A percentile compares a stretch with the other conserved stretches of the same genome.
These are phyloP conservation scores for Kodamaea neixiangensis DNA, from an alignment of 805 yeast species.

Conservation along the genomic window DNA sequence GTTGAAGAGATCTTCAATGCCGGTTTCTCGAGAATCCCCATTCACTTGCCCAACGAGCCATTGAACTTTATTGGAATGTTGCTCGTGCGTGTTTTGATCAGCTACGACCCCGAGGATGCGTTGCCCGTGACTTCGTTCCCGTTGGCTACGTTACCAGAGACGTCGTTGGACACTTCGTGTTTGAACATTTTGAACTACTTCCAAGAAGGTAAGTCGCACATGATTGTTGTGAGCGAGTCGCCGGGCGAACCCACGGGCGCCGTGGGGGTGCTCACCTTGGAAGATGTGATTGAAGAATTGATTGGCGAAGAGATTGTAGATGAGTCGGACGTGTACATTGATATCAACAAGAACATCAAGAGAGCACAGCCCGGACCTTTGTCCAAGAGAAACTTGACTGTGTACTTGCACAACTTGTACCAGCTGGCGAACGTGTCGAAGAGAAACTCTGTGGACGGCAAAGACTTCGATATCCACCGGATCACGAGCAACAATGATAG, in stretches of 20 bases:
- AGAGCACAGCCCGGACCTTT: slow-evolving; percentile 75
- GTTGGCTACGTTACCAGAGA: slow-evolving; percentile 93
- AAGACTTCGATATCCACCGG: slow-evolving; percentile 9
- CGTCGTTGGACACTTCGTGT: slow-evolving; percentile 88
- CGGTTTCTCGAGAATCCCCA: slow-evolving; percentile 94
- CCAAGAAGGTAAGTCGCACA: slow-evolving; percentile 97
- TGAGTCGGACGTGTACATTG: slow-evolving; percentile 91
- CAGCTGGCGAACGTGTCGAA: slow-evolving; percentile 38
- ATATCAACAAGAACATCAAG: slow-evolving; percentile 84
- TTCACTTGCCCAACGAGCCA: slow-evolving; percentile 87
- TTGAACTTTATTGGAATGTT: slow-evolving; percentile 93
- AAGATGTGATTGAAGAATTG: slow-evolving; percentile 96
- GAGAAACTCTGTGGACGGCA: slow-evolving; percentile 42
- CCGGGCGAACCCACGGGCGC: slow-evolving; percentile 89
- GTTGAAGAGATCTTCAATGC: slow-evolving; percentile 91
- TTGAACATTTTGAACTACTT: slow-evolving; percentile 91
- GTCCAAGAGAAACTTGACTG: slow-evolving; percentile 65
- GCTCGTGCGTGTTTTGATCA: slow-evolving; percentile 84
- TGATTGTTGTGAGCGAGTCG: slow-evolving; percentile 85
- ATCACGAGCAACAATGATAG: neutral
- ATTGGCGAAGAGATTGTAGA: slow-evolving; percentile 98
- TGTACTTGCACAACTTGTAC: slow-evolving; percentile 66
- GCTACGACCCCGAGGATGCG: slow-evolving; percentile 96
- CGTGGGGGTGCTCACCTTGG: slow-evolving; percentile 86
- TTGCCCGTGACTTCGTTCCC: slow-evolving; percentile 92